These are phyloP conservation scores for Entrophospora sp. DNA, from an alignment of 192 early-diverging fungal genomes.

Conservation along the genomic window DNA sequence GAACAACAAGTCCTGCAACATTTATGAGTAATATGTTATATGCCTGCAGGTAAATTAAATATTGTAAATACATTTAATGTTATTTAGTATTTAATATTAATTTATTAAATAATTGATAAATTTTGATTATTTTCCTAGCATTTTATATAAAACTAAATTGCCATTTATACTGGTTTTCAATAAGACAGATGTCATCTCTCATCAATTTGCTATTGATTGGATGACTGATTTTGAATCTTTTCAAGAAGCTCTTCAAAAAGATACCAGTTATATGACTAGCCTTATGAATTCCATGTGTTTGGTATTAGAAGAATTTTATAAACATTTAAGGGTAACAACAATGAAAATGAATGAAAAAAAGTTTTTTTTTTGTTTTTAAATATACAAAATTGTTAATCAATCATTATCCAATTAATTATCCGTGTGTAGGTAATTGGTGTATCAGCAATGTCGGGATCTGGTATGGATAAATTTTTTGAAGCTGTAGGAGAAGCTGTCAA, in stretches of 20 bases:
- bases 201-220: conserved; percentile 89
- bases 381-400: neutral
- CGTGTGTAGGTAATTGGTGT: conserved; percentile 72
- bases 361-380: too few relatives aligned
- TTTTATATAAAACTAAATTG: conserved; percentile 95
- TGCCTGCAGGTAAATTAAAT: conserved; percentile 54
- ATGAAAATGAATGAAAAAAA: too few relatives aligned
- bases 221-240: conserved; percentile 95
- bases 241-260: conserved; percentile 77
- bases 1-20: conserved; percentile 82
- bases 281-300: conserved; percentile 93
- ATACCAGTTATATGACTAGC: conserved; percentile 84
- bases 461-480: conserved; percentile 81
- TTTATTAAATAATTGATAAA: too few relatives aligned
- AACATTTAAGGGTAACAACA: conserved; percentile 43
- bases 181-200: conserved; percentile 87
- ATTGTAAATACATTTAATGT: too few relatives aligned
- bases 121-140: too few relatives aligned
- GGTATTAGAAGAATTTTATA: conserved; percentile 96
- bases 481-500: conserved; percentile 69
- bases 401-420: neutral
- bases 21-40: conserved; percentile 99
- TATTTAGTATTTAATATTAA: too few relatives aligned
- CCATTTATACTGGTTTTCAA: conserved; percentile 95
- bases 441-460: conserved; percentile 86